Conservation (phyloP, 495 filamentous ascomycete species). For the Alectoria sarmentosa region DNA sequence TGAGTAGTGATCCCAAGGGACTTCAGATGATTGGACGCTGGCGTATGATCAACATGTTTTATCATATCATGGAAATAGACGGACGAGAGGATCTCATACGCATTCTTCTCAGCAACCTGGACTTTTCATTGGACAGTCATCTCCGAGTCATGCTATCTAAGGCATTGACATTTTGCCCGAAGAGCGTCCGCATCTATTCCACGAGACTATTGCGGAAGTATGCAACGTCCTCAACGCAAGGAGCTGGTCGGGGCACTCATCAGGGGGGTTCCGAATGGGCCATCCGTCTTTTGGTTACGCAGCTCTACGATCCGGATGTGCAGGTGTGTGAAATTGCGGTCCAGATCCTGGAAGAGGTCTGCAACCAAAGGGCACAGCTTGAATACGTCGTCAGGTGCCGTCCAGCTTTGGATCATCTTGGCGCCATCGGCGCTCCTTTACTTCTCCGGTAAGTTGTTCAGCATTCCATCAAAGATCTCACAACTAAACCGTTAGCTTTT, state of each 20-base stretch:
- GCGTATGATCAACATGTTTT: constrained; percentile 99
- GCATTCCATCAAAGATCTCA: constrained; percentile 3
- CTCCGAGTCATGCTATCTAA: constrained; percentile 89
- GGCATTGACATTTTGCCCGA: constrained; percentile 82
- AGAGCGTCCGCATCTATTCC: constrained; percentile 81
- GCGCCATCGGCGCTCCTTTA: constrained; percentile 92
- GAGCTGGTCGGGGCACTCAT: constrained; percentile 17
- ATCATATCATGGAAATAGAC: constrained; percentile 88
- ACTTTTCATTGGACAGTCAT: constrained; percentile 83
- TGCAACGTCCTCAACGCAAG: constrained; percentile 44
- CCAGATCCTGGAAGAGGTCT: constrained; percentile 95
- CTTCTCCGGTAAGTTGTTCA: constrained; percentile 51
- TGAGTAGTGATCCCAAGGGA: constrained; percentile 75
- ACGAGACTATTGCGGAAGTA: constrained; percentile 82
- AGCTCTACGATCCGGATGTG: constrained; percentile 94
- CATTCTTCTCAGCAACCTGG: constrained; percentile 78
- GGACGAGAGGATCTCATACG: constrained; percentile 87
- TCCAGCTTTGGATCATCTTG: constrained; percentile 91
- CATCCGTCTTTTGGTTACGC: constrained; percentile 89
- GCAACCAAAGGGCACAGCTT: constrained; percentile 79
- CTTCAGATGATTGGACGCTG: constrained; percentile 89
- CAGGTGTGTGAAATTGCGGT: constrained; percentile 93
- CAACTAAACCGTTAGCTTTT: constrained; percentile 41
- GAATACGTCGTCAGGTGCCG: constrained; percentile 96
- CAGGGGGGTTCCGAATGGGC: constrained; percentile 72